Percentiles rank a stretch among this genome's conserved stretches.
Conservation (phyloP, 495 filamentous ascomycete genomes). For the Aspergillus funiculosus region DNA sequence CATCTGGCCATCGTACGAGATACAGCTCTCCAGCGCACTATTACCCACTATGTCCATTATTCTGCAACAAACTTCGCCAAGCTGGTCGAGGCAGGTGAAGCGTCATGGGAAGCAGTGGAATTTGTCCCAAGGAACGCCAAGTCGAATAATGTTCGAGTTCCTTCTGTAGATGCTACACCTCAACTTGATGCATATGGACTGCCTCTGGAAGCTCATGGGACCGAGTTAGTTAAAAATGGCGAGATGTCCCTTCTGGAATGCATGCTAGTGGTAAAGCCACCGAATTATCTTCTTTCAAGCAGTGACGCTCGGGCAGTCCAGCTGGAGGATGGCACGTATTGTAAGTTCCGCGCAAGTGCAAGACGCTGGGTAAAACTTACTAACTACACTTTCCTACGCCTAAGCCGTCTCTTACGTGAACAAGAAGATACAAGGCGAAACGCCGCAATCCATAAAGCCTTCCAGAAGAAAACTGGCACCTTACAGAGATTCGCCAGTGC, state of each 20-base stretch:
- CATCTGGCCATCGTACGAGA: constrained; percentile 61
- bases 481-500: constrained; percentile 2
- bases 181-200: constrained; percentile 53
- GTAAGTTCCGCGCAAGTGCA: constrained; percentile 18
- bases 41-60: constrained; percentile 55
- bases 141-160: constrained; percentile 23
- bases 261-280: constrained; percentile 25
- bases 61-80: constrained; percentile 50
- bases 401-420: constrained; percentile 10
- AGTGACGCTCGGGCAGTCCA: constrained; percentile 29
- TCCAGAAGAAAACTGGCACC: not conserved
- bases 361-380: not conserved
- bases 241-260: constrained; percentile 45
- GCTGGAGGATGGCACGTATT: constrained; percentile 27
- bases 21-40: constrained; percentile 46
- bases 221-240: constrained; percentile 36
- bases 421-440: not conserved
- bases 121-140: constrained; percentile 37
- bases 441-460: not conserved
- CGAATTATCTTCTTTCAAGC: constrained; percentile 28
- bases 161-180: constrained; percentile 31
- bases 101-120: constrained; percentile 55
- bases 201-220: constrained; percentile 25
- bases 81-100: constrained; percentile 49
- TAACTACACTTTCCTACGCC: not conserved